Base-by-base conservation (phyloP, 2,329 filamentous ascomycete genomes). In the Corynespora cassiicola region DNA sequence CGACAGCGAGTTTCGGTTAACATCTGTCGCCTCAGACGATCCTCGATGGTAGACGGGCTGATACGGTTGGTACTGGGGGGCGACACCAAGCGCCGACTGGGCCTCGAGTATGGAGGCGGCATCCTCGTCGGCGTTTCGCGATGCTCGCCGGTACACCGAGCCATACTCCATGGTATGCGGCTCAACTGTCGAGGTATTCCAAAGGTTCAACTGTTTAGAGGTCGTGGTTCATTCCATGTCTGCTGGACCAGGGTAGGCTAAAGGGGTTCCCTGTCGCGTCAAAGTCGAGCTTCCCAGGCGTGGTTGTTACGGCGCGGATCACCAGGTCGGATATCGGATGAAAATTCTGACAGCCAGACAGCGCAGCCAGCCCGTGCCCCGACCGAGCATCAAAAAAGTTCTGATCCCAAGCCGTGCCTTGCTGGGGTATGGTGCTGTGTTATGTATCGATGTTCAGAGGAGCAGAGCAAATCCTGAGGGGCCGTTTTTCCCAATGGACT, bases 81-180 rank as follows among this genome's bases (percentile, higher is more conserved):
- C 16, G 26, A 25, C 2, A 22, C 15, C 12, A 12, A 18, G 25
- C 7, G 7, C 36, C 35, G 17, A 24, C 15, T 12, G n/a, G n/a
- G 22, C 21, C 20, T 31, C 28, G 8, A 36, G 21, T 12, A 36
- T 33, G 12, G 36, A 40, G 6, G 26, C 22, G 7, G 22, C 15
- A 16, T 33, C 36, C 15, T 36, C 32, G 1, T 39, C 36, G 7
- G 16, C 20, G 21, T 19, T 23, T 22, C 29, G 30, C 14, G 34
- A 34, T 27, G 32, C 42, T 21, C 27, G 31, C 25, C 28, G 18
- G 20, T 45, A 39, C 7, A 28, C 31, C 5, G 36, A 30, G 19
- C 28, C 36, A 19, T 32, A 40, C 23, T 27, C 27, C 11, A 32
- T 29, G 12, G 14, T 17, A 3, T 7, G n/a, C 16, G 33, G 36